Evolutionary conservation across 2,329 filamentous ascomycete species (phyloP), one percentile per base, ranked within the genome.

Genomic region (Pseudogymnoascus verrucosus): DNA sequence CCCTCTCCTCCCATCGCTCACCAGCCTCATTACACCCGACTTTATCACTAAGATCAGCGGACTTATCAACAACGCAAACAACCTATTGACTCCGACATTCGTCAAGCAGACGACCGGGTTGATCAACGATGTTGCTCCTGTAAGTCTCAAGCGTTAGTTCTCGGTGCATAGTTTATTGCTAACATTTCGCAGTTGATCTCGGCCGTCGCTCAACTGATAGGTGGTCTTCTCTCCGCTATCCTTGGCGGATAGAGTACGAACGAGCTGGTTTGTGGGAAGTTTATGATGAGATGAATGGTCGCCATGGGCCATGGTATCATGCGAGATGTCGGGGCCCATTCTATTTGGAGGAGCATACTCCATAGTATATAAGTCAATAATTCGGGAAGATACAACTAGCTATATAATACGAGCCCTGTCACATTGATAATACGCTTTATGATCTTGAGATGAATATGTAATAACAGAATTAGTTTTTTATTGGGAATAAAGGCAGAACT

Each of bases 41-140:
- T 39, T 39, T 11, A 61, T 61, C 59, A 61, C 23, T 16, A 42
- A 61, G 59, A 37, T 61, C 34, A 42, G 19, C 59, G 34, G 31
- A 5, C 59, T 61, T 5, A 42, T 61, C 34, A 42, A 61, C 39
- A 61, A 61, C 5, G 59, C 59, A 26, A 61, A 28, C 34, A 57
- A 61, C n/a, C 23, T 61, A 5, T 61, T 61, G 16, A 61, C 59
- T 42, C 19, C 19, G 2, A 14, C 19, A 19, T 61, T 61, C 23
- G 59, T 61, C 12, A 61, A 14, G 36, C 59, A 61, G n/a, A 61
- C 59, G n/a, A 14, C n/a, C n/a, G 39, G 36, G 8, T 12, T 57
- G 8, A 57, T 57, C 47, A 57, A 57, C 26, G 47, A 57, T 19
- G 47, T 57, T 31, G 47, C 47, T 19, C 47, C 47, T 19, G 47